These are phyloP conservation scores for Lasiodiplodia sp. DNA, from an alignment of 2,329 filamentous ascomycete genomes.

Conservation along the genomic window DNA sequence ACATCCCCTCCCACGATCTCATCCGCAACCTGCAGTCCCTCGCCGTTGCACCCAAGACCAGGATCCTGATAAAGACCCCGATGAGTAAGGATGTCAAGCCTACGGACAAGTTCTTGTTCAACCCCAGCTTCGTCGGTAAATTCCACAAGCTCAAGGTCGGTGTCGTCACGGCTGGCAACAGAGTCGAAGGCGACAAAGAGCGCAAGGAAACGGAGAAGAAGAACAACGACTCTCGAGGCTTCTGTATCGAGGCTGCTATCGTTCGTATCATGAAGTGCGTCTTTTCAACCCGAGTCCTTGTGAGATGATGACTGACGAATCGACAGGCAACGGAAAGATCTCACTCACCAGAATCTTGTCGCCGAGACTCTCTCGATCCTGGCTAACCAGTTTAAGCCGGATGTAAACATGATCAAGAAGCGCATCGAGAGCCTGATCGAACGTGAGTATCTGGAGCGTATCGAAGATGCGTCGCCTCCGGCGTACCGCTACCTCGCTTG, in stretches of 20 bases:
- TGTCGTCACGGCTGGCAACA: conserved; percentile 79
- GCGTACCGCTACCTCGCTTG: conserved; percentile 77
- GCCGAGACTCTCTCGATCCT: conserved; percentile 76
- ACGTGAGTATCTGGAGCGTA: conserved; percentile 78
- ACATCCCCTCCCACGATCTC: conserved; percentile 77
- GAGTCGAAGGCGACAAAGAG: conserved; percentile 77
- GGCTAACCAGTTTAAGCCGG: conserved; percentile 73
- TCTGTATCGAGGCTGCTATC: conserved; percentile 77
- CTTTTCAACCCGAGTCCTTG: background rate
- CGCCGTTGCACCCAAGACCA: conserved; percentile 81
- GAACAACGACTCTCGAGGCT: conserved; percentile 74
- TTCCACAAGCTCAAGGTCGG: conserved; percentile 89
- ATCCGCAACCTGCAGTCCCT: conserved; percentile 81
- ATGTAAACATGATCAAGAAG: conserved; percentile 79
- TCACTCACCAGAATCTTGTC: conserved; percentile 72
- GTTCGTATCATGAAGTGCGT: conserved; percentile 87
- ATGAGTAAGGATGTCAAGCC: conserved; percentile 78
- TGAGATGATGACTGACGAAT: conserved; percentile 29
- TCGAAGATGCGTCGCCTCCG: conserved; percentile 68
- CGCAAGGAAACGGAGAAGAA: conserved; percentile 76
- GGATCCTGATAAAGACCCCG: conserved; percentile 81
- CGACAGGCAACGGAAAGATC: conserved; percentile 73
- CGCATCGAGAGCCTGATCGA: conserved; percentile 80
- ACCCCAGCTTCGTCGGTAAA: conserved; percentile 80
- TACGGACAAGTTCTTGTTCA: conserved; percentile 82